A percentile compares a stretch with the other conserved stretches of the same genome.
phyloP scores from a whole-genome alignment of 2,329 filamentous ascomycete genomes.

The Podosphaera fusca region DNA sequence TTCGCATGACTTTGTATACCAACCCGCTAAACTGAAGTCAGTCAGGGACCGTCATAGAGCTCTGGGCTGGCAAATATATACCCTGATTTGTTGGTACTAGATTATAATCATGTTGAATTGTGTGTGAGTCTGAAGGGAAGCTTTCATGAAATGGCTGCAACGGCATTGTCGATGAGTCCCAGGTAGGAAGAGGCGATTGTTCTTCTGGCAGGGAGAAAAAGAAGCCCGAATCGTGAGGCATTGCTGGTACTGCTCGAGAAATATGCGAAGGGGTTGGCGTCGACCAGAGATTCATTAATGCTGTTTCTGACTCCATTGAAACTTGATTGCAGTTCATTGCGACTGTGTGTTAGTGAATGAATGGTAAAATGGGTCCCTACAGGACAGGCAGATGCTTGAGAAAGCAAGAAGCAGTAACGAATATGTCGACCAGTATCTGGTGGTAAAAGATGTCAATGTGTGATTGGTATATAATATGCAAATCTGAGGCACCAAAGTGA shows the following conservation, averaged over 20 bases:
- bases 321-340: constrained; percentile 30
- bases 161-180: constrained; percentile 31
- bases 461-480: background rate
- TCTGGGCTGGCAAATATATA: background rate
- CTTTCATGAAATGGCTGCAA: constrained; percentile 21
- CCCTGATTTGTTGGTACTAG: constrained; percentile 21
- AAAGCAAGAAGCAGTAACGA: background rate
- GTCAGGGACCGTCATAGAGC: constrained; percentile 6
- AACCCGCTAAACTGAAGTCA: constrained; percentile 19
- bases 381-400: background rate
- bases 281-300: constrained; percentile 29
- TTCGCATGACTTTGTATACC: constrained; percentile 33
- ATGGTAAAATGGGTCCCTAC: background rate
- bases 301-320: constrained; percentile 23
- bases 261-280: constrained; percentile 25
- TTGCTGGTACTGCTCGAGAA: constrained; percentile 29
- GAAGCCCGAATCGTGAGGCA: constrained; percentile 34
- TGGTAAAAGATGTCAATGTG: background rate
- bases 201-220: constrained; percentile 33
- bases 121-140: constrained; percentile 26
- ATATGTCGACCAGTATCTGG: background rate
- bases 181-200: constrained; percentile 28
- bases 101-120: constrained; percentile 35
- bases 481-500: background rate
- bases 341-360: constrained; percentile 6